These are phyloP conservation scores for Taiozyma onychis DNA, from an alignment of 1,139 yeast species.

Conservation along the genomic window DNA sequence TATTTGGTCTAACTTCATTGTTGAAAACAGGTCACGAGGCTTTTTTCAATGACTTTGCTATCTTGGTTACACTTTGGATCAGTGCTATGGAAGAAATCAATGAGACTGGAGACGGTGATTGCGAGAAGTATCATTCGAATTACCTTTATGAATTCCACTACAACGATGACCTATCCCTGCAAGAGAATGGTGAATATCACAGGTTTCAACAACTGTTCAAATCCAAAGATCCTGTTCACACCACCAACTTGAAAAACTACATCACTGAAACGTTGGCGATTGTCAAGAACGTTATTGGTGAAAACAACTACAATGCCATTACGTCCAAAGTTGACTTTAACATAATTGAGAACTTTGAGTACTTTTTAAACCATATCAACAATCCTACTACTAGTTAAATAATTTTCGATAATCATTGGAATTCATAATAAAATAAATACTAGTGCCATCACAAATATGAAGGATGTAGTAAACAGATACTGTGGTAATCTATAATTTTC, in stretches of 20 bases:
- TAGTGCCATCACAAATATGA: background rate
- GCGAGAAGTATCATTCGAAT: constrained; percentile 57
- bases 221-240: constrained; percentile 52
- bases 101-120: constrained; percentile 53
- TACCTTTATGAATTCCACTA: constrained; percentile 41
- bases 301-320: constrained; percentile 23
- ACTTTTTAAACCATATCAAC: constrained; percentile 21
- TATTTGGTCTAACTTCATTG: constrained; percentile 52
- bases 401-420: background rate
- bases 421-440: background rate
- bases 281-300: constrained; percentile 27
- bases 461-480: background rate
- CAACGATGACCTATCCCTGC: constrained; percentile 34
- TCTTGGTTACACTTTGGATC: constrained; percentile 48
- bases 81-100: constrained; percentile 69
- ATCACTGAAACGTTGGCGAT: constrained; percentile 27
- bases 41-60: constrained; percentile 28
- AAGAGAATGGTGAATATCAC: constrained; percentile 52
- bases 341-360: constrained; percentile 29
- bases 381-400: background rate
- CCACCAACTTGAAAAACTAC: constrained; percentile 39
- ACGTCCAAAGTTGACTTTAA: constrained; percentile 23
- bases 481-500: background rate
- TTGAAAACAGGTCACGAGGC: constrained; percentile 29
- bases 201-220: constrained; percentile 45